A percentile compares a stretch with the other conserved stretches of the same genome.
phyloP scores from a whole-genome alignment of 306 rosid species.

The Pterocarpus macrocarpus region DNA sequence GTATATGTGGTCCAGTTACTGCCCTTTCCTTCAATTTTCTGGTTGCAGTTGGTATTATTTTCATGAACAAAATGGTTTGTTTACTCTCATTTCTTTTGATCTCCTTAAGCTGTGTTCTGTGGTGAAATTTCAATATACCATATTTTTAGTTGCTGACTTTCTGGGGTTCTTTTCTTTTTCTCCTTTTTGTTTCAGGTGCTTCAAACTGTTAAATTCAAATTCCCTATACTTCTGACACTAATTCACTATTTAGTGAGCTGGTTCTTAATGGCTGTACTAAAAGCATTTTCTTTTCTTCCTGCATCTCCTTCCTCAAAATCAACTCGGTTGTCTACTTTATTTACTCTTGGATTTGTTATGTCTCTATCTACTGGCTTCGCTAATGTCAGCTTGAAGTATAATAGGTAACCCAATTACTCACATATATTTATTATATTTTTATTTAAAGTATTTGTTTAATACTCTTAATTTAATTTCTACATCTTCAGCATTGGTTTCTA shows the following conservation, averaged over 20 bases:
- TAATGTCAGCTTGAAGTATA: slow-evolving; percentile 90
- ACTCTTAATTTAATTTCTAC: slow-evolving; percentile 48
- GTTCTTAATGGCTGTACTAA: slow-evolving; percentile 87
- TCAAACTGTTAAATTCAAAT: slow-evolving; percentile 73
- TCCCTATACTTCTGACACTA: slow-evolving; percentile 83
- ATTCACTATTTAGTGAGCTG: slow-evolving; percentile 92
- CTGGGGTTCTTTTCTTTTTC: background rate
- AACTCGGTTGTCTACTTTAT: slow-evolving; percentile 65
- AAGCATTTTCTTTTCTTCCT: slow-evolving; percentile 75
- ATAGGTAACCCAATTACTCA: slow-evolving; percentile 64
- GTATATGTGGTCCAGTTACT: slow-evolving; percentile 71
- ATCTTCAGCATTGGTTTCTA: slow-evolving; percentile 90
- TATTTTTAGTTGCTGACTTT: slow-evolving; percentile 44
- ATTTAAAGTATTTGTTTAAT: slow-evolving; percentile 6
- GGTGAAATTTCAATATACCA: slow-evolving; percentile 24
- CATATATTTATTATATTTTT: slow-evolving; percentile 3
- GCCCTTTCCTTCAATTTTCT: slow-evolving; percentile 91
- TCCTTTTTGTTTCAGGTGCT: slow-evolving; percentile 73
- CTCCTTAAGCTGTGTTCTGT: background rate
- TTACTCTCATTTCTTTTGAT: slow-evolving; percentile 32
- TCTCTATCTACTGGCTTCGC: slow-evolving; percentile 90
- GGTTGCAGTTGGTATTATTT: slow-evolving; percentile 87
- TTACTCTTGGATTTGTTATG: slow-evolving; percentile 91
- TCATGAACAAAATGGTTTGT: slow-evolving; percentile 88
- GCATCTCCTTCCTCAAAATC: slow-evolving; percentile 79